A percentile compares a stretch with the other conserved stretches of the same genome.
Conservation (phyloP, 2,329 filamentous ascomycete genomes). For the Monilinia fructicola region DNA sequence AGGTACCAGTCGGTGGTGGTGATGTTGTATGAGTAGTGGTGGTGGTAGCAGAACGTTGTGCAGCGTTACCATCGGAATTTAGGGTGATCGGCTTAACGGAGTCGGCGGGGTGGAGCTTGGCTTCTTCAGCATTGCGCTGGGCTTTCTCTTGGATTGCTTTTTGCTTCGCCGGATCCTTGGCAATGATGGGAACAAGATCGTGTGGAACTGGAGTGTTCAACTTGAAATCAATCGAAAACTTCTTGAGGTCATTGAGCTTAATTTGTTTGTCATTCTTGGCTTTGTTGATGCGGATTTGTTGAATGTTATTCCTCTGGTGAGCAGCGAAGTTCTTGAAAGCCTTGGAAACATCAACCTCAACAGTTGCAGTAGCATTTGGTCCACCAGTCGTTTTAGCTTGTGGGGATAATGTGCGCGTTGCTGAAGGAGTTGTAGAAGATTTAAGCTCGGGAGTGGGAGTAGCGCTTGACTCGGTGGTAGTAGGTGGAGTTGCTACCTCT, state of each 20-base stretch:
- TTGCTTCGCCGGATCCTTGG: slow-evolving; percentile 94
- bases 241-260: slow-evolving; percentile 91
- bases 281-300: slow-evolving; percentile 58
- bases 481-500: slow-evolving; percentile 37
- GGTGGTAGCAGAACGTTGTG: slow-evolving; percentile 44
- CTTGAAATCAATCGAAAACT: slow-evolving; percentile 93
- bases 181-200: slow-evolving; percentile 90
- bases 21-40: slow-evolving; percentile 47
- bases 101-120: slow-evolving; percentile 47
- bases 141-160: slow-evolving; percentile 89
- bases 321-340: slow-evolving; percentile 65
- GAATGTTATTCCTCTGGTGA: slow-evolving; percentile 54
- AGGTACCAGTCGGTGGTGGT: slow-evolving; percentile 31
- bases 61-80: slow-evolving; percentile 46
- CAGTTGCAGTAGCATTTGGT: slow-evolving; percentile 58
- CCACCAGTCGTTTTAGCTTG: slow-evolving; percentile 38
- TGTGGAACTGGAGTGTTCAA: slow-evolving; percentile 87
- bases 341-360: slow-evolving; percentile 60
- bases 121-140: slow-evolving; percentile 69
- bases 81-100: slow-evolving; percentile 48
- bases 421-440: slow-evolving; percentile 38
- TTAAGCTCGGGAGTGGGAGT: slow-evolving; percentile 35
- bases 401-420: slow-evolving; percentile 40
- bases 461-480: slow-evolving; percentile 35
- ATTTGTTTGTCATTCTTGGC: slow-evolving; percentile 78